Evolutionary conservation across 192 early-diverging fungal species (phyloP), one percentile per base, ranked within the genome.

Genomic region (Dissophora globulifera): DNA sequence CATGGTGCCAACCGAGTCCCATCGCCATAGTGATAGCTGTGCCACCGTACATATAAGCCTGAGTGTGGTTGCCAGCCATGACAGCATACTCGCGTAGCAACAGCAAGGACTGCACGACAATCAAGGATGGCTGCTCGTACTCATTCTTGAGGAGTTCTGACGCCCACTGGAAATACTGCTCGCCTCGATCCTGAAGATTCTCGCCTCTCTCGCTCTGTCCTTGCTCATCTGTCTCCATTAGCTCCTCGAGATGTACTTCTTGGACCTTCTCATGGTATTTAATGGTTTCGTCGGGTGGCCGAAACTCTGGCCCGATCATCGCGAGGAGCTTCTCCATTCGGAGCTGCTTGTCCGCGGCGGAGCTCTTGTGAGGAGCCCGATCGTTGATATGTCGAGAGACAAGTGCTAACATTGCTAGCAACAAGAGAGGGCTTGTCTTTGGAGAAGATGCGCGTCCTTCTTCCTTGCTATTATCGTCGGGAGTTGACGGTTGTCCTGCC

Each of bases 91-190:
- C 72, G 2, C 72, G 62, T 13, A 76, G 46, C 5, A 76, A 42
- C 26, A 76, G 40, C 17, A 76, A n/a, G 9, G 72, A 66, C 58
- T 76, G 72, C 1, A 76, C 56, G 0, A 67, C 72, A 13, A 58
- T 67, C 19, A 76, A 19, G 1, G 72, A 76, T 33, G 72, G 72
- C 22, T 67, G 49, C 29, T 76, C 72, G 25, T 62, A 67, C 58
- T 76, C 52, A 11, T 56, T 30, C 51, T 48, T 66, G 40, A 76
- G 33, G 20, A 76, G 43, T 15, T 67, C 62, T 1, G 55, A 43
- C 8, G 72, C 72, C 72, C 72, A 76, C 19, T 57, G 72, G 26
- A 76, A 76, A 47, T 67, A 76, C 17, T 67, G 72, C 50, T 76
- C 72, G 11, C 72, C 72, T 25, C 58, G 63, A 41, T 76, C 72